Conservation (phyloP, 2,329 filamentous ascomycete genomes). For the Neocucurbitaria cava region DNA sequence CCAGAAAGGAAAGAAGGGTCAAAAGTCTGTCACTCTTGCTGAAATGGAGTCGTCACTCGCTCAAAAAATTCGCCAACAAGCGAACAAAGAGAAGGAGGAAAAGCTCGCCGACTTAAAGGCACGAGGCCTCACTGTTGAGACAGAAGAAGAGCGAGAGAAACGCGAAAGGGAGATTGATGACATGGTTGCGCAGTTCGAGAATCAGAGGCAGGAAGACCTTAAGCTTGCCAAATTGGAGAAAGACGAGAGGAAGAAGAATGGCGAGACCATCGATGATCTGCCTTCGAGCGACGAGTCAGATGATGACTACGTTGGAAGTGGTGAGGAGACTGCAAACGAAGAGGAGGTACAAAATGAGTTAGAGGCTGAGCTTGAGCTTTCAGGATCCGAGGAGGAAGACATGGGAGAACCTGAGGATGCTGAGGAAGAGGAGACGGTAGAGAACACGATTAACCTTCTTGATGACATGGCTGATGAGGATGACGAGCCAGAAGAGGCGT, state of each 20-base stretch:
- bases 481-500: slow-evolving; percentile 30
- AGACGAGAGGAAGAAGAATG: slow-evolving; percentile 71
- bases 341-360: slow-evolving; percentile 46
- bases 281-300: slow-evolving; percentile 64
- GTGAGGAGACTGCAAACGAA: slow-evolving; percentile 55
- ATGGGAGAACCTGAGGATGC: slow-evolving; percentile 28
- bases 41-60: slow-evolving; percentile 74
- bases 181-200: slow-evolving; percentile 71
- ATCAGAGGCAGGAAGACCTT: slow-evolving; percentile 79
- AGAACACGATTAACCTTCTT: slow-evolving; percentile 44
- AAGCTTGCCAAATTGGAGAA: slow-evolving; percentile 80
- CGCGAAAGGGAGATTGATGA: slow-evolving; percentile 87
- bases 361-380: slow-evolving; percentile 31
- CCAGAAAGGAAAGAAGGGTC: slow-evolving; percentile 54
- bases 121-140: slow-evolving; percentile 82
- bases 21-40: slow-evolving; percentile 68
- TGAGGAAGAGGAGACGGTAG: slow-evolving; percentile 21
- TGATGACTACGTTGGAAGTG: slow-evolving; percentile 56
- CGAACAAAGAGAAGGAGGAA: slow-evolving; percentile 76
- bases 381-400: slow-evolving; percentile 40
- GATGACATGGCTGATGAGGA: slow-evolving; percentile 53
- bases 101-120: slow-evolving; percentile 78
- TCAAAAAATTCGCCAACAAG: slow-evolving; percentile 79
- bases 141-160: slow-evolving; percentile 82
- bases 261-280: slow-evolving; percentile 51